phyloP scores from a whole-genome alignment of 163 green algal genomes.

The Scenedesmus sp. region DNA sequence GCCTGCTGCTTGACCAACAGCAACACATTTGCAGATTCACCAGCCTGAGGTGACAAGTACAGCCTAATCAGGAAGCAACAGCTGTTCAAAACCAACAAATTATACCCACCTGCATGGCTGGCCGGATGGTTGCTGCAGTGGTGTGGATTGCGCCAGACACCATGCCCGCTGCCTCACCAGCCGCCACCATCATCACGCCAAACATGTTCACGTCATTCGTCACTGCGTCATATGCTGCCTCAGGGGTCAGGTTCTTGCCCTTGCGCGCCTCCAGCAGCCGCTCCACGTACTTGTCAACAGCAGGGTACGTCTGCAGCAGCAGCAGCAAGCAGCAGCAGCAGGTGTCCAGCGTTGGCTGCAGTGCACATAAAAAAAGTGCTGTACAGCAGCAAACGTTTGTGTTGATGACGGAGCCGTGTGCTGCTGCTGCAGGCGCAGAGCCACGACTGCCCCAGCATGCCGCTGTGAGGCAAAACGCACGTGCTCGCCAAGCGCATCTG shows the following conservation, averaged over 20 bases:
- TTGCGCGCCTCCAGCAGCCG: conserved; percentile 79
- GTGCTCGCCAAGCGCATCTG: too few species aligned
- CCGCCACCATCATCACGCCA: conserved; percentile 84
- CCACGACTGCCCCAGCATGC: too few species aligned
- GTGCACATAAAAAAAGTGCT: too few species aligned
- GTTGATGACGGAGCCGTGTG: too few species aligned
- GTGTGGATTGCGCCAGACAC: conserved; percentile 88
- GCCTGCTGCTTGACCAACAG: background rate
- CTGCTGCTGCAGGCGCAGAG: too few species aligned
- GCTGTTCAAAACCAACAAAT: background rate
- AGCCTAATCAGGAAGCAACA: background rate
- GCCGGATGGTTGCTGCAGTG: conserved; percentile 92
- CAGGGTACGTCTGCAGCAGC: conserved; percentile 34
- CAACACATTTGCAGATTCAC: too few species aligned
- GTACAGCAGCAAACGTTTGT: too few species aligned
- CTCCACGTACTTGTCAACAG: conserved; percentile 74
- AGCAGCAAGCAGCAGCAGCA: background rate
- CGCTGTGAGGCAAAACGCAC: too few species aligned
- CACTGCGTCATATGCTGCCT: conserved; percentile 60
- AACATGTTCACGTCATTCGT: conserved; percentile 85
- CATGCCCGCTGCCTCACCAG: conserved; percentile 87
- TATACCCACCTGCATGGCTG: conserved; percentile 82
- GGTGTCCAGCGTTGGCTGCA: too few species aligned
- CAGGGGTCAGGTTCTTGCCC: conserved; percentile 83
- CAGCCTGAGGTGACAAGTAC: too few species aligned